Evolutionary conservation across 495 filamentous ascomycete species (phyloP).

Genomic region (Hypoxylon lienhwacheense): DNA sequence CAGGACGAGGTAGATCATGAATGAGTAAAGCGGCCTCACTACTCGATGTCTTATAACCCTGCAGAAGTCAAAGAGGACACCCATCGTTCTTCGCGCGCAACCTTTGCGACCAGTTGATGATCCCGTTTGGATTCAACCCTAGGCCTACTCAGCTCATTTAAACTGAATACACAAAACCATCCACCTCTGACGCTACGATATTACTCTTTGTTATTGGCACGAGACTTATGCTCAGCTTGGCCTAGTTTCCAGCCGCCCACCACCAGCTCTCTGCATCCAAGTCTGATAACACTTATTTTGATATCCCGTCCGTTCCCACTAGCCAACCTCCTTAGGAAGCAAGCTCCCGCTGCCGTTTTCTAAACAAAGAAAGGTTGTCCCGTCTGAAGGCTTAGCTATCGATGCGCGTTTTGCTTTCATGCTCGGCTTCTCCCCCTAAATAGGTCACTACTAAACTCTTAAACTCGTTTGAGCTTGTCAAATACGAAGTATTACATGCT

Average conservation of each 20-base stretch:
- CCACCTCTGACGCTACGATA: constrained; percentile 25
- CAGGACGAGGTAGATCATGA: constrained; percentile 16
- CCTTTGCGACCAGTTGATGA: constrained; percentile 24
- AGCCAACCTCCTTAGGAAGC: constrained; percentile 31
- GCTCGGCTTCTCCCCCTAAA: constrained; percentile 27
- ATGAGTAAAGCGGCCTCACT: constrained; percentile 27
- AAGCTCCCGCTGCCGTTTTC: constrained; percentile 31
- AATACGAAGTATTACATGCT: constrained; percentile 39
- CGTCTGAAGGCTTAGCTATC: constrained; percentile 34
- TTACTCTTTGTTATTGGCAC: constrained; percentile 37
- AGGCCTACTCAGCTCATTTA: constrained; percentile 29
- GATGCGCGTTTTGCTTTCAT: constrained; percentile 32
- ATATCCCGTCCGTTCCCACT: constrained; percentile 23
- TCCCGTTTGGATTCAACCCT: constrained; percentile 27
- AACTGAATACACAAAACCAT: constrained; percentile 24
- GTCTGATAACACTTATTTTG: constrained; percentile 21
- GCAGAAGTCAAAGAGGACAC: constrained; percentile 33
- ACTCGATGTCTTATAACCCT: constrained; percentile 30
- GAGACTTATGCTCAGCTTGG: constrained; percentile 30
- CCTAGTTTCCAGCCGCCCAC: constrained; percentile 29
- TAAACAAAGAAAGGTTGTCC: constrained; percentile 38
- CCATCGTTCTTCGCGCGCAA: constrained; percentile 23
- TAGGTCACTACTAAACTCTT: constrained; percentile 13
- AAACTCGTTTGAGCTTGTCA: constrained; percentile 17
- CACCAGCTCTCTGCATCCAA: constrained; percentile 20